These are phyloP conservation scores for Cicer chorassanicum DNA, from an alignment of 306 rosid genomes.

Conservation along the genomic window DNA sequence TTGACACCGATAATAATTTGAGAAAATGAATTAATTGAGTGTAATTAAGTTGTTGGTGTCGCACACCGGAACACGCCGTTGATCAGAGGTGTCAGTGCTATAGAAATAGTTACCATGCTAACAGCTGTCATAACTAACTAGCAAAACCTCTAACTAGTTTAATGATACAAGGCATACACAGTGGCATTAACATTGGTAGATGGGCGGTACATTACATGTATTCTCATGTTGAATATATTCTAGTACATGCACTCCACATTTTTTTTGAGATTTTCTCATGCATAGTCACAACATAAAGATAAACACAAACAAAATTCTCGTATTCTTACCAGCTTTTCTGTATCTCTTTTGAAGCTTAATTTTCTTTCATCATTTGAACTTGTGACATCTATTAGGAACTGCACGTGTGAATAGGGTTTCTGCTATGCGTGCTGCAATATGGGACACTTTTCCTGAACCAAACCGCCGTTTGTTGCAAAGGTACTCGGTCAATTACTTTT, in stretches of 20 bases:
- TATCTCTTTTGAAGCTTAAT: constrained; percentile 25
- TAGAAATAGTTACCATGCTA: background rate
- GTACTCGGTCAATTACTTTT: constrained; percentile 51
- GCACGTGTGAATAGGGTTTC: constrained; percentile 68
- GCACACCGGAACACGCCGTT: too few relatives aligned
- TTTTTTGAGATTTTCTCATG: background rate
- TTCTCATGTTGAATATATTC: constrained; percentile 1
- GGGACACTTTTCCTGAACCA: constrained; percentile 94
- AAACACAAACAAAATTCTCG: constrained; percentile 4
- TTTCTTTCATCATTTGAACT: constrained; percentile 36
- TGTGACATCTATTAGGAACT: constrained; percentile 63
- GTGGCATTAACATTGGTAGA: background rate
- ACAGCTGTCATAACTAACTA: background rate
- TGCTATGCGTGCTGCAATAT: constrained; percentile 84
- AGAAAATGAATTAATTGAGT: too few relatives aligned
- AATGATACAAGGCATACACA: background rate
- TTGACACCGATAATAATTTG: too few relatives aligned
- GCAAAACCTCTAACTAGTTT: background rate
- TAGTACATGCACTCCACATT: background rate
- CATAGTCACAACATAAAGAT: background rate
- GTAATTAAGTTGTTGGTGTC: too few relatives aligned
- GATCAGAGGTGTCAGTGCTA: too few relatives aligned
- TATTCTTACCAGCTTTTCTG: background rate
- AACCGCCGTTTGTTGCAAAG: constrained; percentile 90
- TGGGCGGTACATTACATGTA: background rate